Base-by-base conservation (phyloP, 257 asterid species). In the Jacaranda mimosifolia region DNA sequence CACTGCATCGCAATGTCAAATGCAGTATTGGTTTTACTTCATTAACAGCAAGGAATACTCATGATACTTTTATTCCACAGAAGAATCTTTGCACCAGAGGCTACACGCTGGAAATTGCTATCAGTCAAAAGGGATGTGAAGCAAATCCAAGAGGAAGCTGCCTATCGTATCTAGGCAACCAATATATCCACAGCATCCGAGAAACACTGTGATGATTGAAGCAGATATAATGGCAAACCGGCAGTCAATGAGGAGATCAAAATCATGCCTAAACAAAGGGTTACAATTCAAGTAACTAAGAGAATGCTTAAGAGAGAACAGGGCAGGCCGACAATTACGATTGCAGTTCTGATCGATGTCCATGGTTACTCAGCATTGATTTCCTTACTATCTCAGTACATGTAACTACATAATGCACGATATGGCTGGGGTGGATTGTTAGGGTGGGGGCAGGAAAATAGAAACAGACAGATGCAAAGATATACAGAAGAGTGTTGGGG, bases 271-370 rank as follows among this genome's bases (percentile, higher is more conserved):
- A 70, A 72, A 42, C 21, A 60, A 36, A n/a, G n/a, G n/a, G 75
- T 12, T 58, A 62, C 35, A 72, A 77, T 52, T 46, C 67, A 76
- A 35, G 68, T 13, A n/a, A 19, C 32, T 75, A 63, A 35, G 52
- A 35, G 9, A 78, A 72, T 38, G 38, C 59, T 56, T 5, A 11
- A 57, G 59, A 64, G 65, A 60, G 32, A 26, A 26, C 2, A 26
- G 32, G 32, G n/a, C n/a, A 36, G 65, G 39, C 39, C 3, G 19
- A 45, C 9, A n/a, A 26, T 17, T 59, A 58, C 57, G 70, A 35
- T 51, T 18, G 45, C 57, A 81, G 64, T 12, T 49, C 68, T 5
- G 5, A 77, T 71, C 13, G 26, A 52, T 3, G 17, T 49, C 19
- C 60, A 57, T 4, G 35, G 57, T 9, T 59, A 42, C n/a, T 75